phyloP scores from a whole-genome alignment of 805 yeast species.

The Starmerella floris region DNA sequence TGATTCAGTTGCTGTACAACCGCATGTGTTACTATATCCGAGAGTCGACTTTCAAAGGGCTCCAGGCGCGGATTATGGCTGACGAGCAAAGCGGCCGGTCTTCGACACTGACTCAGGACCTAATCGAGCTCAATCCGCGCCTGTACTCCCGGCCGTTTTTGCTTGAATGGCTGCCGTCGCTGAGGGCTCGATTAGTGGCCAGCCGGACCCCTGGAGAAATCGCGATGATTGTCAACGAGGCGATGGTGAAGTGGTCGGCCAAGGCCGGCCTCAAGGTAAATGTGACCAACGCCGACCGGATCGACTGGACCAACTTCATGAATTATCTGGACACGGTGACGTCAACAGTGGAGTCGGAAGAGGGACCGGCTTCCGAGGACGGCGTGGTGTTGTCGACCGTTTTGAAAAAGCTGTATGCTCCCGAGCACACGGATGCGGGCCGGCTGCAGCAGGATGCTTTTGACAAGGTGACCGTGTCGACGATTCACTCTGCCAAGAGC shows the following conservation, averaged over 20 bases:
- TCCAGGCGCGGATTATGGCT: neutral
- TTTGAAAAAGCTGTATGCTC: neutral
- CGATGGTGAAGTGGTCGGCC: neutral
- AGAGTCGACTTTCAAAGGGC: neutral
- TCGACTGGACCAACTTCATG: constrained; percentile 1
- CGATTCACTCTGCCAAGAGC: constrained; percentile 19
- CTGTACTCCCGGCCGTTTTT: constrained; percentile 2
- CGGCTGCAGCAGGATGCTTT: neutral
- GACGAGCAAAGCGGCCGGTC: too few species aligned
- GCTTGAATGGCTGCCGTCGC: neutral
- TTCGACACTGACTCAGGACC: neutral
- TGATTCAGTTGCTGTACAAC: constrained; percentile 13
- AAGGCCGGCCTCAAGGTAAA: neutral
- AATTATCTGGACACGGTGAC: neutral
- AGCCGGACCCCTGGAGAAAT: neutral
- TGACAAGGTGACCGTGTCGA: constrained; percentile 8
- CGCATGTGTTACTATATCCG: neutral
- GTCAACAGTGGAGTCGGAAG: neutral
- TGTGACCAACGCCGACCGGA: neutral
- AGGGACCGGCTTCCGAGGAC: neutral
- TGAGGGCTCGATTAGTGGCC: constrained; percentile 1
- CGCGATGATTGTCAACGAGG: neutral
- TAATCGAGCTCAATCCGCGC: neutral
- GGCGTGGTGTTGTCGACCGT: constrained; percentile 3
- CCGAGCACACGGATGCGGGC: neutral